Base-by-base conservation (phyloP, 2,329 filamentous ascomycete species). In the Ophiostoma ips region DNA sequence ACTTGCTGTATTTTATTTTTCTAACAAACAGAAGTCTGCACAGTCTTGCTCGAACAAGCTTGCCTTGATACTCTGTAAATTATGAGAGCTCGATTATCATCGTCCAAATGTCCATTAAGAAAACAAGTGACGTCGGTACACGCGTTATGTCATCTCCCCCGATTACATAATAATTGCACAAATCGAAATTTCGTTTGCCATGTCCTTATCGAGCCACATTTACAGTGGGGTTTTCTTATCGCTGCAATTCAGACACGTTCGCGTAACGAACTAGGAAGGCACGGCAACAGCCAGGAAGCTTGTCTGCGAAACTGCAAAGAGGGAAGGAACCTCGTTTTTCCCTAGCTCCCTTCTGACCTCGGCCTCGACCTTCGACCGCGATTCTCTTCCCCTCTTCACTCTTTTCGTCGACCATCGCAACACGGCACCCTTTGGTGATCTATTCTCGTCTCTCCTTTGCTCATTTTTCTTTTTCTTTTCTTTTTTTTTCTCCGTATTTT, bases 241-340 rank as follows among this genome's bases (percentile, higher is more conserved):
- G 40, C 15, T 4, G 21, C 21, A 30, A n/a, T 28, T 15, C 16
- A 21, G 16, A 40, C 18, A 21, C 18, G 18, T 21, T 40, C 18
- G 37, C 37, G 13, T 41, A 41, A 41, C 11, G 37, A 19, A 41
- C 21, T 41, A 31, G 40, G 40, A 21, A 43, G 38, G 38, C 15
- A 41, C 21, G 38, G 41, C 41, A 19, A 44, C 24, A 16, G 28
- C 41, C 9, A 33, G 41, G 31, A 45, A 33, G 43, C 43, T 45
- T 45, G 24, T 28, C 24, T 28, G 24, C 24, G 24, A 45, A 43
- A 28, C 13, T 16, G 11, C 33, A 34, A 28, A 30, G 41, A 30
- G 45, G 18, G 44, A 30, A 34, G 21, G 45, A 44, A 38, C 50
- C 19, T 48, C 46, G 30, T 38, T 48, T 51, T 51, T 51, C 28